Base-by-base conservation (phyloP, 371 early-diverging fungal species). In the Haplosporangium sp. region DNA sequence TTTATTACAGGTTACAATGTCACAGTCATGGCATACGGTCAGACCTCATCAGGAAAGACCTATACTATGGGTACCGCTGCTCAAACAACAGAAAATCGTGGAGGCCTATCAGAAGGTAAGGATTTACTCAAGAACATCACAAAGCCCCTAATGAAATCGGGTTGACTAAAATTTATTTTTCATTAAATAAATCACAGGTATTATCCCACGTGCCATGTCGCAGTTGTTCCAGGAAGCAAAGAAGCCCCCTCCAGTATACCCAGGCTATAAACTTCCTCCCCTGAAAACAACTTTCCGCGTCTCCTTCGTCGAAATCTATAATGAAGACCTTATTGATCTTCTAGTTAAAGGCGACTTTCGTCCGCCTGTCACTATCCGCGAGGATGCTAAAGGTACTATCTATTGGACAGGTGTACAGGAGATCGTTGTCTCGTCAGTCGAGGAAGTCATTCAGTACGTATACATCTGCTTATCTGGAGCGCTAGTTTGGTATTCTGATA, bases 21-120 rank as follows among this genome's bases (percentile, higher is more conserved):
- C 52, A 98, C 95, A n/a, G 94, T 96, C 63, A 90, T 99, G 71
- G 99, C 99, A 37, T 99, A 99, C 89, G 99, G 94, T 19, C 96
- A 98, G 88, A 96, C 96, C 15, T 96, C 96, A 8, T 94, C 95
- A 10, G 99, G 99, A 62, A 99, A 99, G 87, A 99, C 99, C 6
- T 97, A 96, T 78, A 99, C 99, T 8, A 99, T 99, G 99, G 96
- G 97, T 61, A 96, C 96, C 47, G 93, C 88, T 9, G 88, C 90
- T n/a, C 92, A 95, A 35, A 55, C 79, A 38, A 57, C 74, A 63
- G 92, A 89, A 40, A 86, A 88, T 48, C 83, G 86, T 27, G 73
- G 76, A n/a, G 85, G 92, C 63, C 64, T 84, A 44, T 82, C 87
- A 52, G 83, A 88, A 50, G 86, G 77, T 77, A 65, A 65, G 67